A percentile compares a stretch with the other conserved stretches of the same genome.
phyloP scores from a whole-genome alignment of 78 protist species.

The Dictyostelium purpureum region DNA sequence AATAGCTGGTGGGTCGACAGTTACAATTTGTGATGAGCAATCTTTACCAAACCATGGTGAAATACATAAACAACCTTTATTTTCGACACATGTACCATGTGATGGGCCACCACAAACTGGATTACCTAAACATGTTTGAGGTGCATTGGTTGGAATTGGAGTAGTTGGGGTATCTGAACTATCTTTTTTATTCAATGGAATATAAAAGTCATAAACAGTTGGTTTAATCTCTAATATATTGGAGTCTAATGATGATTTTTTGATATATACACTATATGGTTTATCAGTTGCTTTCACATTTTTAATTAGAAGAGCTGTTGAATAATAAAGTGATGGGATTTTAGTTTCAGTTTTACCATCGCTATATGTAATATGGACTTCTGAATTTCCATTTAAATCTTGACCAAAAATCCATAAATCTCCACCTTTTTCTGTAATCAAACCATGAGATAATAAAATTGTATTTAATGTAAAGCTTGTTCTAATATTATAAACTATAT shows the following conservation, averaged over 20 bases:
- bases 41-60: neutral
- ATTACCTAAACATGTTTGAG: neutral
- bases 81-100: neutral
- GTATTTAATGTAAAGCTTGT: neutral
- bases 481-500: too few species aligned
- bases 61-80: neutral
- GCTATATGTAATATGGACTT: too few species aligned
- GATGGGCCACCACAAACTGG: slow-evolving; percentile 12
- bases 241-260: too few species aligned
- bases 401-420: neutral
- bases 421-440: neutral
- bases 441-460: too few species aligned
- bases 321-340: too few species aligned
- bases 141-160: neutral
- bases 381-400: too few species aligned
- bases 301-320: too few species aligned
- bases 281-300: too few species aligned
- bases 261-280: too few species aligned
- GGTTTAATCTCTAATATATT: too few species aligned
- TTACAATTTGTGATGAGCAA: neutral
- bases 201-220: too few species aligned
- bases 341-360: too few species aligned
- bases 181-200: neutral
- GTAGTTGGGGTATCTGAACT: neutral
- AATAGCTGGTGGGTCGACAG: neutral